phyloP scores from a whole-genome alignment of 495 filamentous ascomycete species.

The Bacidia rubella region DNA sequence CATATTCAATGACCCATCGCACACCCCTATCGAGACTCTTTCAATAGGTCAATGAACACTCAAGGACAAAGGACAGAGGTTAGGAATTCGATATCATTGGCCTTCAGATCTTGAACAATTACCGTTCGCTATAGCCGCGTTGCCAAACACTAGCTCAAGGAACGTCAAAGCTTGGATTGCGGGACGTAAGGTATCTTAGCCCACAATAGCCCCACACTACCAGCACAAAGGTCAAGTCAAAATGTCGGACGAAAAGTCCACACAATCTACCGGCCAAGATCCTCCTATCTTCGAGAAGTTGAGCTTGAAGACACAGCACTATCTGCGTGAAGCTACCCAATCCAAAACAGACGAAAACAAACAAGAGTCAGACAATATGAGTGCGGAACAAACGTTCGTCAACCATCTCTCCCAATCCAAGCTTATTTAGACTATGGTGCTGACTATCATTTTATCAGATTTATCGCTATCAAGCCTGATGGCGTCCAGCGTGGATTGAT shows the following conservation, averaged over 20 bases:
- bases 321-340: conserved; percentile 26
- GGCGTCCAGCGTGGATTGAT: conserved; percentile 98
- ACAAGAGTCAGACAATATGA: conserved; percentile 44
- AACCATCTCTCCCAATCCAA: too few species aligned
- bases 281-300: conserved; percentile 33
- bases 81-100: too few species aligned
- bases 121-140: not conserved
- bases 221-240: not conserved
- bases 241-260: conserved; percentile 15
- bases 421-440: too few species aligned
- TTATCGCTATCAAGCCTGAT: conserved; percentile 99
- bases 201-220: not conserved
- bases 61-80: too few species aligned
- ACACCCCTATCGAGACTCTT: not conserved
- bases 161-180: not conserved
- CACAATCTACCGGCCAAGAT: conserved; percentile 22
- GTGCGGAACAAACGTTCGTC: conserved; percentile 88
- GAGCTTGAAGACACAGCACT: conserved; percentile 33
- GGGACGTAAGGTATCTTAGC: too few species aligned
- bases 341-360: conserved; percentile 24
- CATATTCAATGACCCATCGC: not conserved
- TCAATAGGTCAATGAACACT: too few species aligned
- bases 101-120: not conserved
- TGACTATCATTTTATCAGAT: conserved; percentile 45
- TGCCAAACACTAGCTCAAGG: conserved; percentile 1